Evolutionary conservation across 352 stramenopile species (phyloP), one percentile per base, ranked within the genome.

Genomic region (Pythium grandisporangium): DNA sequence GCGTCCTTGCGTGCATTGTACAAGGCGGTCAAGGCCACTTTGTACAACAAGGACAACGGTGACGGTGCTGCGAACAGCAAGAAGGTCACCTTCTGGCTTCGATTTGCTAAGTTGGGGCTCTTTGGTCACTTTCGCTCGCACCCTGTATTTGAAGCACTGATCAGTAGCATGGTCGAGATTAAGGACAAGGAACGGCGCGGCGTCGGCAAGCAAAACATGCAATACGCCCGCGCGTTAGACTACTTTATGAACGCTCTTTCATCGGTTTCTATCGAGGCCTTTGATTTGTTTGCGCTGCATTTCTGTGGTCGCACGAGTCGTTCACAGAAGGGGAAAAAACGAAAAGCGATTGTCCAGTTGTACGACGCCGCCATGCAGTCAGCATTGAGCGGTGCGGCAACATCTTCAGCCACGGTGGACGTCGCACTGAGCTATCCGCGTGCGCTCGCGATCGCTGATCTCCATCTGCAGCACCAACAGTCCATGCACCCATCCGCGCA

Each of bases 151-250:
- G 78, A 86, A 63, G 75, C 70, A 14, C 53, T 91, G 1, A 64
- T 89, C 22, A 70, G 73, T 41, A 87, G 73, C 49, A 86, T 91
- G 70, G 66, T 88, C 29, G 74, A 88, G 42, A 51, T 85, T 6
- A 91, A 91, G 43, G 78, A 91, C 53, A 85, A 87, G 43, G 69
- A 83, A 42, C 74, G 69, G 2, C 74, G 78, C 32, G 78, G 78
- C 14, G 78, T 87, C 10, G 78, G 78, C 20, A 91, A 87, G 53
- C 78, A 91, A 33, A 91, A 91, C 45, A 91, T 88, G 78, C 65
- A 81, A 53, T 91, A 91, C 49, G 66, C 78, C 1, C 59, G 56
- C 41, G 51, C 70, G 6, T 45, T 91, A 43, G 78, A 91, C 40
- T 70, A 70, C 8, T 91, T 91, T 27, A 81, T 91, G 70, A 61